phyloP scores from a whole-genome alignment of 352 stramenopile genomes.

The Phytopythium chamaehyphon region DNA sequence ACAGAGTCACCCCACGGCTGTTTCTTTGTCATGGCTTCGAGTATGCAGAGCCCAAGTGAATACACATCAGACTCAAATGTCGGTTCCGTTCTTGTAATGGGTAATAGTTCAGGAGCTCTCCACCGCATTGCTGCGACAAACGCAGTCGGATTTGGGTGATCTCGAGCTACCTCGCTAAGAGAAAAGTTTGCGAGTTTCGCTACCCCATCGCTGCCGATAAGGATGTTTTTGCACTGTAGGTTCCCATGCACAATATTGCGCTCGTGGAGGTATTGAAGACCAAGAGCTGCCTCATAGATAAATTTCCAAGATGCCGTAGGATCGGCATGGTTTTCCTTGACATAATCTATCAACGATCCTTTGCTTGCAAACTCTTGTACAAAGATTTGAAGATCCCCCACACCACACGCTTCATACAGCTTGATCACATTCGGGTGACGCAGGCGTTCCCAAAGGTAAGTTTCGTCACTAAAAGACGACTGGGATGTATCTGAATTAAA shows the following conservation, averaged over 20 bases:
- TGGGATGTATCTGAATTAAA: constrained; percentile 1
- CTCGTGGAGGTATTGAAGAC: constrained; percentile 25
- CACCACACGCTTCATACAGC: not conserved
- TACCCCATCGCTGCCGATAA: constrained; percentile 13
- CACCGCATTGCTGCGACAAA: not conserved
- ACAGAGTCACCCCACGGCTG: no score
- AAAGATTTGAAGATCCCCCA: constrained; percentile 8
- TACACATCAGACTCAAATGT: no score
- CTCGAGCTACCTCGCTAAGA: constrained; percentile 3
- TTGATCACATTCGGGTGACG: not conserved
- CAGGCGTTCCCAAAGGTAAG: constrained; percentile 5
- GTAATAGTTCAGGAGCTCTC: no score
- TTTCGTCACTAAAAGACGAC: constrained; percentile 3
- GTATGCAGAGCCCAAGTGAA: no score
- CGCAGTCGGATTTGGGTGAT: not conserved
- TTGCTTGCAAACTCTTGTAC: constrained; percentile 16
- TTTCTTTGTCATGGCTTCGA: no score
- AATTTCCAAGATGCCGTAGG: constrained; percentile 8
- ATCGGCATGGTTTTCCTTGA: not conserved
- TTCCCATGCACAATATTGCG: constrained; percentile 7
- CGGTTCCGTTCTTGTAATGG: no score
- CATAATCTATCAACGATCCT: constrained; percentile 17
- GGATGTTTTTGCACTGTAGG: constrained; percentile 18
- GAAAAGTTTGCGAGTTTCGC: constrained; percentile 27
- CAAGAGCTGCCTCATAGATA: constrained; percentile 19